A percentile compares a stretch with the other conserved stretches of the same genome.
phyloP scores from a whole-genome alignment of 2,329 filamentous ascomycete genomes.

The Trichoderma koningii region DNA sequence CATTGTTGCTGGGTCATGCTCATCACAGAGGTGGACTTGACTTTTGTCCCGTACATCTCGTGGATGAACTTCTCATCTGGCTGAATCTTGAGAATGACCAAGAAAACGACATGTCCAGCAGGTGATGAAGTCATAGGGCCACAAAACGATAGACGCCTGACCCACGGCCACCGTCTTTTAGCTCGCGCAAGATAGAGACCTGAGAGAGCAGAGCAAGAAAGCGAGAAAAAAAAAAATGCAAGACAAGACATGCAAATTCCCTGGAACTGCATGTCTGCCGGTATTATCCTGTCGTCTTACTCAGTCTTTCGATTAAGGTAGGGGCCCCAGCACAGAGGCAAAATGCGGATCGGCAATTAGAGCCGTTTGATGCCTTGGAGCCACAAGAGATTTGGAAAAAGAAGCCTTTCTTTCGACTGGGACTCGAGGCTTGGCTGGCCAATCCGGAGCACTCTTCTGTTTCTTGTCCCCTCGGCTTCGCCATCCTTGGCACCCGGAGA shows the following conservation, averaged over 20 bases:
- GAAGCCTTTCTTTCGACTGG: background rate
- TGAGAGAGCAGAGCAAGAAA: background rate
- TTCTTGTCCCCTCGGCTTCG: slow-evolving; percentile 2
- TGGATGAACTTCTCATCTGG: background rate
- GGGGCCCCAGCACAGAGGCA: too few species aligned
- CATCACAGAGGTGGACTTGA: background rate
- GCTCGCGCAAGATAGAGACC: slow-evolving; percentile 10
- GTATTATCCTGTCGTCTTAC: background rate
- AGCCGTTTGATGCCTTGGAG: background rate
- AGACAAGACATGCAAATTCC: too few species aligned
- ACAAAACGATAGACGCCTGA: slow-evolving; percentile 22
- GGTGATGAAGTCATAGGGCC: slow-evolving; percentile 17
- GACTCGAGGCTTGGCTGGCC: background rate
- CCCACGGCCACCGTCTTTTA: slow-evolving; percentile 4
- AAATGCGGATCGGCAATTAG: slow-evolving; percentile 22
- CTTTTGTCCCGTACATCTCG: background rate
- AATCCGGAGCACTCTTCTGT: background rate
- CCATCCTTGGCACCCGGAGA: background rate
- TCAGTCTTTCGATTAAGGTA: background rate
- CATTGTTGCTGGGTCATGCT: background rate
- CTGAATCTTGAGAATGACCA: background rate
- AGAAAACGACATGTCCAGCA: background rate
- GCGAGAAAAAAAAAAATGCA: too few species aligned
- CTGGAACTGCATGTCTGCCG: too few species aligned
- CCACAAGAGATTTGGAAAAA: background rate